These are phyloP conservation scores for Jamesozyma rosinii DNA, from an alignment of 805 yeast species.

Conservation along the genomic window DNA sequence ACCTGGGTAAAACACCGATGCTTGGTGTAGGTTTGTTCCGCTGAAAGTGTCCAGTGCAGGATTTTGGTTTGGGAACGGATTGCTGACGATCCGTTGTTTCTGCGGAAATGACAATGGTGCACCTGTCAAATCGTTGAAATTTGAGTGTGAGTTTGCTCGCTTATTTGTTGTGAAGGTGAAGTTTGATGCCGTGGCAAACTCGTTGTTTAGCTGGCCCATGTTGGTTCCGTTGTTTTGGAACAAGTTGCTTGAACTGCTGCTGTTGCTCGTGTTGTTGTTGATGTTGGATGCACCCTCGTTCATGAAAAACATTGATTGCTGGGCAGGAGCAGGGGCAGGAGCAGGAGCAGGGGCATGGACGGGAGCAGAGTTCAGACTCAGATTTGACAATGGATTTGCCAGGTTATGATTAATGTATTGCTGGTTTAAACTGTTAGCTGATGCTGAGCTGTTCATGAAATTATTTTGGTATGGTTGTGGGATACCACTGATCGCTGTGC, in stretches of 20 bases:
- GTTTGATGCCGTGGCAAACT: neutral
- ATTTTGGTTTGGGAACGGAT: constrained; percentile 16
- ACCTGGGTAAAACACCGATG: neutral
- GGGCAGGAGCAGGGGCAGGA: neutral
- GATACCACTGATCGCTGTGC: constrained; percentile 8
- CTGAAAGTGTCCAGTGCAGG: constrained; percentile 2
- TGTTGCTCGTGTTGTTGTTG: constrained; percentile 5
- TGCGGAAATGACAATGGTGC: constrained; percentile 1
- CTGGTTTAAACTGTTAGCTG: neutral
- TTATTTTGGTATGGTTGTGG: constrained; percentile 7
- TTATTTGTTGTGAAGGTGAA: constrained; percentile 4
- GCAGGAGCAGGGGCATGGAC: neutral
- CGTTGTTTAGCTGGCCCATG: neutral
- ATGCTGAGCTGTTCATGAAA: neutral
- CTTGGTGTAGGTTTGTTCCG: neutral
- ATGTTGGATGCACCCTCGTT: constrained; percentile 1
- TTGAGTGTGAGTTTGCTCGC: neutral
- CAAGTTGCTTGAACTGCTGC: constrained; percentile 12
- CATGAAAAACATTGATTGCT: constrained; percentile 3
- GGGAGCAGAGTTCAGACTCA: constrained; percentile 1
- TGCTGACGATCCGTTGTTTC: constrained; percentile 16
- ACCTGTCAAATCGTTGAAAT: constrained; percentile 1
- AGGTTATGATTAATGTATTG: constrained; percentile 1
- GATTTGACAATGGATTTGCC: constrained; percentile 5
- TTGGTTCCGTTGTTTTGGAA: constrained; percentile 8